phyloP scores from a whole-genome alignment of 2,329 filamentous ascomycete species.

The Aspergillus flavus region DNA sequence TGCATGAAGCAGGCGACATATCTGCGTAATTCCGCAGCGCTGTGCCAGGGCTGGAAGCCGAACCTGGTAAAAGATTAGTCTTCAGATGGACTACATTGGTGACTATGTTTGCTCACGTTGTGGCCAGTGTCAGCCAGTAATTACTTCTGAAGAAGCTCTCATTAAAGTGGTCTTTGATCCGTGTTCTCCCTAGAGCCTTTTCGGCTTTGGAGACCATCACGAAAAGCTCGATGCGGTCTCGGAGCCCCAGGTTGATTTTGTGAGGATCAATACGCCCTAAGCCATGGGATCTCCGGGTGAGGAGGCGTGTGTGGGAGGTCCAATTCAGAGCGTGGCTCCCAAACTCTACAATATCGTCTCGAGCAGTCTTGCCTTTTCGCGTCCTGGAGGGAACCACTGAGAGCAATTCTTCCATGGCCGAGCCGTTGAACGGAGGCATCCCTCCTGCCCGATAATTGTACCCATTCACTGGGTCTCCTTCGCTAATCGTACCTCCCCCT shows the following conservation, averaged over 20 bases:
- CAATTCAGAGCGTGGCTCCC: not conserved
- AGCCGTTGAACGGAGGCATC: conserved; percentile 38
- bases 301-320: conserved; percentile 17
- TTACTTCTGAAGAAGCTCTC: conserved; percentile 27
- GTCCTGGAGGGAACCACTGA: conserved; percentile 31
- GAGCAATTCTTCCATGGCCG: conserved; percentile 38
- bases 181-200: conserved; percentile 19
- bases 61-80: conserved; percentile 18
- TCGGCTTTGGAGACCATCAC: conserved; percentile 19
- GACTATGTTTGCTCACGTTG: conserved; percentile 17
- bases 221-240: conserved; percentile 24
- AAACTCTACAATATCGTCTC: conserved; percentile 22
- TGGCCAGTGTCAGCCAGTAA: conserved; percentile 31
- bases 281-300: conserved; percentile 11
- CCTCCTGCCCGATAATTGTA: conserved; percentile 41
- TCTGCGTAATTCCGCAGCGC: conserved; percentile 32
- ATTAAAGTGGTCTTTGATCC: conserved; percentile 20
- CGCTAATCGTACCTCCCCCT: conserved; percentile 33
- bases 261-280: conserved; percentile 11
- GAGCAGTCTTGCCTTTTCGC: conserved; percentile 15
- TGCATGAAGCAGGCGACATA: conserved; percentile 25
- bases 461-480: conserved; percentile 34
- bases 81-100: not conserved
- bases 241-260: conserved; percentile 15
- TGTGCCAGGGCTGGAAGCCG: conserved; percentile 32